These are phyloP conservation scores for Eucalyptus cladocalyx DNA, from an alignment of 345 rosid species.

Conservation along the genomic window DNA sequence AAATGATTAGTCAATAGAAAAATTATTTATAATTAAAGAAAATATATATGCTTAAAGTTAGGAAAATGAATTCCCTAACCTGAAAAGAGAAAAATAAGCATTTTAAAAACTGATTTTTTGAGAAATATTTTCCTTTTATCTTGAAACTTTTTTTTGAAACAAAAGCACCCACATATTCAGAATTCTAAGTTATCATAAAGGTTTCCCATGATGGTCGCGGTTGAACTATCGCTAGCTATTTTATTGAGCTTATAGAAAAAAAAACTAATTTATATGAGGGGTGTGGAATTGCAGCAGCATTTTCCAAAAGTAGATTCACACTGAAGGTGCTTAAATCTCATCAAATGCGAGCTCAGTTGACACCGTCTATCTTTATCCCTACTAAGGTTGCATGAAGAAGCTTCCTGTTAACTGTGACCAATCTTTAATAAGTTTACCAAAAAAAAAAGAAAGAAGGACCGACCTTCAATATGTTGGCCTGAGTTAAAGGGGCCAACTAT, in stretches of 20 bases:
- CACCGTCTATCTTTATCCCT: neutral
- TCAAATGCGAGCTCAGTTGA: neutral
- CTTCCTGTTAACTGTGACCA: neutral
- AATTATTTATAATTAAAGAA: too few relatives aligned
- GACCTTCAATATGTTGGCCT: too few relatives aligned
- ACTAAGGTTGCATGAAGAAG: neutral
- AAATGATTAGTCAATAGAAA: too few relatives aligned
- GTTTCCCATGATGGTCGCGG: neutral
- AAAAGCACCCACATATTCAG: neutral
- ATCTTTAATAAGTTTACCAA: too few relatives aligned
- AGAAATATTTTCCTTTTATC: too few relatives aligned
- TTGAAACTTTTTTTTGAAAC: too few relatives aligned
- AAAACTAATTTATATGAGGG: too few relatives aligned
- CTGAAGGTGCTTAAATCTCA: neutral
- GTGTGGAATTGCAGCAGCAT: too few relatives aligned
- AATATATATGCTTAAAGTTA: rapidly evolving
- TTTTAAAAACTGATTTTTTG: too few relatives aligned
- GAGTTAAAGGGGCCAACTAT: too few relatives aligned
- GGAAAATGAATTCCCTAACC: too few relatives aligned
- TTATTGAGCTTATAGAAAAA: neutral
- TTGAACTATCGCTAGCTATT: neutral
- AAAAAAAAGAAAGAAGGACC: too few relatives aligned
- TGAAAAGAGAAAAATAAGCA: rapidly evolving
- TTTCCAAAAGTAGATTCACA: neutral
- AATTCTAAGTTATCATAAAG: neutral